These are phyloP conservation scores for Silene latifolia DNA, from an alignment of 148 eudicot species.

Conservation along the genomic window DNA sequence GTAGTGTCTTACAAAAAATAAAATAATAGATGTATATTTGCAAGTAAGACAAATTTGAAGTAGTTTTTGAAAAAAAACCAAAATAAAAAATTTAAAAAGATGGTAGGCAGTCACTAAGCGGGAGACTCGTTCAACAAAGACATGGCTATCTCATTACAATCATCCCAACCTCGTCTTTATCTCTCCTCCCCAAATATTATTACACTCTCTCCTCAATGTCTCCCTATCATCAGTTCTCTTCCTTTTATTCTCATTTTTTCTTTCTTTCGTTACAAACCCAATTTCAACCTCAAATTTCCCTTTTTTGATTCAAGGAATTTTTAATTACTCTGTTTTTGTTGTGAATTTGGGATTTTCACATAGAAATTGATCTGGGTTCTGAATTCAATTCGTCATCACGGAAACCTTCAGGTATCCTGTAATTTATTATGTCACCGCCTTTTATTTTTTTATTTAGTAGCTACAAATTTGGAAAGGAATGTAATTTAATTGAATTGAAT, in stretches of 20 bases:
- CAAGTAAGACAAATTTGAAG: too few species aligned
- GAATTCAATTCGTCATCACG: not conserved
- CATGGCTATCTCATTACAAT: not conserved
- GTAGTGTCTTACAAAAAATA: too few species aligned
- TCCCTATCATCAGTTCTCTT: not conserved
- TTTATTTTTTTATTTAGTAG: too few species aligned
- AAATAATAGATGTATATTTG: too few species aligned
- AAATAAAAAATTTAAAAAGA: too few species aligned
- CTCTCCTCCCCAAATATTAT: not conserved
- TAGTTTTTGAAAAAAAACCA: too few species aligned
- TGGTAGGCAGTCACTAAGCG: not conserved
- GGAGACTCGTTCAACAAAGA: not conserved
- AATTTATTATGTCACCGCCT: too few species aligned
- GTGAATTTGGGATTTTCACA: not conserved
- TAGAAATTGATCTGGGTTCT: not conserved
- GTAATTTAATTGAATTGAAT: too few species aligned
- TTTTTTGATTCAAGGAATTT: too few species aligned
- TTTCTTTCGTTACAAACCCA: not conserved
- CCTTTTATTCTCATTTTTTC: not conserved
- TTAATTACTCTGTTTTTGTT: not conserved
- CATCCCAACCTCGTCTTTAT: slow-evolving; percentile 2
- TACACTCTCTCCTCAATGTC: not conserved
- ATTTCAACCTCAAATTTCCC: not conserved
- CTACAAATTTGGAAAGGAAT: too few species aligned
- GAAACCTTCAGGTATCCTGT: not conserved